A percentile compares a stretch with the other conserved stretches of the same genome.
phyloP scores from a whole-genome alignment of 73 alveolate species.

The Paramecium sexaurelia region DNA sequence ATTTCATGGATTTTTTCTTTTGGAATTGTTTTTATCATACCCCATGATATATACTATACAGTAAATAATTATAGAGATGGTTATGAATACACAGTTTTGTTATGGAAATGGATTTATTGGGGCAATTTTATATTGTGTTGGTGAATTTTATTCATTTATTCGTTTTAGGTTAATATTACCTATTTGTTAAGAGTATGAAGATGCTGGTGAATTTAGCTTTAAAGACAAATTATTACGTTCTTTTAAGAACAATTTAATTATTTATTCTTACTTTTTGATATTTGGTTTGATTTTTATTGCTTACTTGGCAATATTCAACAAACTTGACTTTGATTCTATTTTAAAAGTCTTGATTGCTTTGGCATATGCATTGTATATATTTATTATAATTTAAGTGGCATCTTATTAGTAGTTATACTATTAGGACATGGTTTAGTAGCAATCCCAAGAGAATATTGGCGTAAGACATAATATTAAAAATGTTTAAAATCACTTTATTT shows the following conservation, averaged over 20 bases:
- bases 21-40: slow-evolving; percentile 63
- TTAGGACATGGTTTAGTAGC: slow-evolving; percentile 70
- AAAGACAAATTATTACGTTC: slow-evolving; percentile 54
- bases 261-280: neutral
- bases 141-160: neutral
- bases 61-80: slow-evolving; percentile 19
- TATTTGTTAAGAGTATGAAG: slow-evolving; percentile 61
- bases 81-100: neutral
- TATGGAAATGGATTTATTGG: slow-evolving; percentile 67
- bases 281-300: slow-evolving; percentile 49
- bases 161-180: slow-evolving; percentile 60
- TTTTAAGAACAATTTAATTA: slow-evolving; percentile 18
- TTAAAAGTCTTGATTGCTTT: slow-evolving; percentile 51
- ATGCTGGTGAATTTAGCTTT: slow-evolving; percentile 61
- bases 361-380: slow-evolving; percentile 57
- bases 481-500: neutral
- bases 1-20: slow-evolving; percentile 65
- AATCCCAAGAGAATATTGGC: slow-evolving; percentile 60
- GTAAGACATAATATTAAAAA: slow-evolving; percentile 18
- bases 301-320: slow-evolving; percentile 23
- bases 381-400: slow-evolving; percentile 28
- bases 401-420: slow-evolving; percentile 50
- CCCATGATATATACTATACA: slow-evolving; percentile 60
- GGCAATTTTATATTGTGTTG: slow-evolving; percentile 56
- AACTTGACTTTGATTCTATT: slow-evolving; percentile 44